A percentile compares a stretch with the other conserved stretches of the same genome.
Conservation (phyloP, 176 grass and related monocot species). For the Musa itinerans region DNA sequence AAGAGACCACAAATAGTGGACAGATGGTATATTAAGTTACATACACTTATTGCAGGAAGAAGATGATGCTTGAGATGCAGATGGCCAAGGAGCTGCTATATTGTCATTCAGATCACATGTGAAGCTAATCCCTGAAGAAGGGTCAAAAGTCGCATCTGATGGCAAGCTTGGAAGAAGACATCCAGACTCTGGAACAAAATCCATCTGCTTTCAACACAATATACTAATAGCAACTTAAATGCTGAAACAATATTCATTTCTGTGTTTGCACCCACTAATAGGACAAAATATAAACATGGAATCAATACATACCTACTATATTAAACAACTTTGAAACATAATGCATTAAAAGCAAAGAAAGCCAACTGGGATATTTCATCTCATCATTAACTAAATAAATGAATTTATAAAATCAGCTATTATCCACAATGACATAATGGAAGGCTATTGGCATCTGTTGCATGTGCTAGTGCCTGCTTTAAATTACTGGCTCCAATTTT, state of each 20-base stretch:
- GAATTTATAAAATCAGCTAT: too few species aligned
- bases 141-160: conserved; percentile 85
- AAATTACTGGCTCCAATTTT: too few species aligned
- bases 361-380: neutral
- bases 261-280: too few species aligned
- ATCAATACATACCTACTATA: neutral
- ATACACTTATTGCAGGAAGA: conserved; percentile 92
- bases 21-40: neutral
- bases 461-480: too few species aligned
- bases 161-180: conserved; percentile 95
- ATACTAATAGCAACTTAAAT: too few species aligned
- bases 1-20: conserved; percentile 15
- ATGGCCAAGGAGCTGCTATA: conserved; percentile 91
- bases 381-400: too few species aligned
- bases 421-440: too few species aligned
- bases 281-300: too few species aligned
- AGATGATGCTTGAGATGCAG: conserved; percentile 48
- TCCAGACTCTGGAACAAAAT: conserved; percentile 64
- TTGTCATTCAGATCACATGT: conserved; percentile 99
- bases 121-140: conserved; percentile 71
- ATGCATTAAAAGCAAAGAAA: neutral
- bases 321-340: neutral
- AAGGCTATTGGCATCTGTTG: too few species aligned
- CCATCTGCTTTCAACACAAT: too few species aligned
- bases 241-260: too few species aligned